Percentiles rank a stretch among this genome's conserved stretches.
Conservation (phyloP, 2,329 filamentous ascomycete genomes). For the Aspergillus glaucus region DNA sequence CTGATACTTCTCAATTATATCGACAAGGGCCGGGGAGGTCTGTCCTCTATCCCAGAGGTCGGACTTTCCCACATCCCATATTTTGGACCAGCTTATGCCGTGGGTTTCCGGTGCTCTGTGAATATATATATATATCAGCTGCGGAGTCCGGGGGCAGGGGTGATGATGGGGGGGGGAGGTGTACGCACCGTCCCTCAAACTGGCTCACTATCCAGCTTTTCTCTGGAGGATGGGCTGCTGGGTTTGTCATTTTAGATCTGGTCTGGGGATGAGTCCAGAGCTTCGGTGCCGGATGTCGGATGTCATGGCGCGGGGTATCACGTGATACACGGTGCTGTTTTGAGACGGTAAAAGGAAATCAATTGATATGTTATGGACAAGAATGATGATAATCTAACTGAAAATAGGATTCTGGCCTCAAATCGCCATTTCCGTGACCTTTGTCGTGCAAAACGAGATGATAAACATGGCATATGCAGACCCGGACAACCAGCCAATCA, state of each 20-base stretch:
- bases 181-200: neutral
- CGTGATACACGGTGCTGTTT: too few species aligned
- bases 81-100: slow-evolving; percentile 21
- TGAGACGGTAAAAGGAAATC: too few species aligned
- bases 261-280: too few species aligned
- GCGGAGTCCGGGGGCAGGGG: neutral
- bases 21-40: slow-evolving; percentile 24
- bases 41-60: slow-evolving; percentile 27
- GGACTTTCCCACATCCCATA: slow-evolving; percentile 19
- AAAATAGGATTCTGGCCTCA: too few species aligned
- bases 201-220: neutral
- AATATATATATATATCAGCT: neutral
- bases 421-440: too few species aligned
- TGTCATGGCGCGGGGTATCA: too few species aligned
- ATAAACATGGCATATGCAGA: too few species aligned
- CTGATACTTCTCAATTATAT: slow-evolving; percentile 20
- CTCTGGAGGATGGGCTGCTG: neutral
- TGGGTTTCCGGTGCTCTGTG: neutral
- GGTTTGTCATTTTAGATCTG: neutral
- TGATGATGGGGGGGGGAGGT: neutral
- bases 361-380: too few species aligned
- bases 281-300: too few species aligned
- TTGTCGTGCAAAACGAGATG: too few species aligned
- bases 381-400: too few species aligned
- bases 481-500: too few species aligned